Base-by-base conservation (phyloP, 768 basidiomycete species). In the Kwoniella botswanensis region DNA sequence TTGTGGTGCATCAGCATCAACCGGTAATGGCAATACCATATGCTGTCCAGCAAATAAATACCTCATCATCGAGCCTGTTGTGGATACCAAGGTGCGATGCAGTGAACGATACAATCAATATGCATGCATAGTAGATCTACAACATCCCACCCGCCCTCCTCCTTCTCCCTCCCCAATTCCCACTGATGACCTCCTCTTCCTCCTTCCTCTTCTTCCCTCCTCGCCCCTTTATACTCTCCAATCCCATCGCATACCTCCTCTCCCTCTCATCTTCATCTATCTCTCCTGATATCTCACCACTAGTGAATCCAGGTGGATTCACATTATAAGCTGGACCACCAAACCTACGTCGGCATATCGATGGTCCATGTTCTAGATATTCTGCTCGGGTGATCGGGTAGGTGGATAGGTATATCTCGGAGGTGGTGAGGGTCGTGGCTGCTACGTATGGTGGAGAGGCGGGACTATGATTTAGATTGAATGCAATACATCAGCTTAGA, bases 321-420 rank as follows among this genome's bases (percentile, higher is more conserved):
- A 75, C 68, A 67, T 74, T 77, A 57, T 80, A 80, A 3, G 60
- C 55, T 22, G 77, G 79, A 17, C 76, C 76, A 18, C 76, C 85
- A 84, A 94, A 93, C 79, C 91, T 93, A 68, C 90, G 86, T 73
- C 92, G 88, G 69, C 89, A 89, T 67, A 91, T 90, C 70, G 86
- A 88, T 74, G 89, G 91, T 44, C 94, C 94, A 71, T 87, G 87
- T 84, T 98, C 94, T 60, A 88, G 85, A 84, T 96, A 98, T 81
- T 98, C 94, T 59, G 88, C 88, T 55, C 91, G 86, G 4, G 93
- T 93, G 71, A 93, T 88, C 41, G 88, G 86, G 21, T 85, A 84
- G 42, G 85, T 83, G 0, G 85, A 63, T 74, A 91, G 90, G 52
- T 86, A 85, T 26, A 88, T 84, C 21, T 85, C 85, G 63, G 83